Evolutionary conservation across 129 eudicot genomes (phyloP).

Genomic region (Tagetes erecta): DNA sequence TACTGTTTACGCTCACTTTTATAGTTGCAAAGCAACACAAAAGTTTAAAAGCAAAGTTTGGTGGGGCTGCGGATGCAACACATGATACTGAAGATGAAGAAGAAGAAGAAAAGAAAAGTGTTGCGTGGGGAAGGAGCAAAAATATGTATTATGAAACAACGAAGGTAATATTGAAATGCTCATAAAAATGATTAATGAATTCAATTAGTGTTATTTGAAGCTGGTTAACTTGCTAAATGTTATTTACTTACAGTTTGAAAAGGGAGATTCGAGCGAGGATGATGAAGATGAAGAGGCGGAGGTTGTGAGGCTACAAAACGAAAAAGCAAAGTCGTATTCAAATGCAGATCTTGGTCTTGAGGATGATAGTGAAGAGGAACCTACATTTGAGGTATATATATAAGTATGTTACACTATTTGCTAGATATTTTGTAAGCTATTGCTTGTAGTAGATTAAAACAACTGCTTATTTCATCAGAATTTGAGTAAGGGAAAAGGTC

Average conservation of each 20-base stretch:
- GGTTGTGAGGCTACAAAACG: conserved; percentile 63
- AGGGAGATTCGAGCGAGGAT: conserved; percentile 70
- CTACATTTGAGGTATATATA: conserved; percentile 65
- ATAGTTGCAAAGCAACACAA: conserved; percentile 65
- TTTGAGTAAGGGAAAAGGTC: conserved; percentile 49
- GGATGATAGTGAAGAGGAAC: conserved; percentile 67
- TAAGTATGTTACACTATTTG: neutral
- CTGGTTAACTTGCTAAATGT: conserved; percentile 5
- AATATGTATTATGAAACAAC: conserved; percentile 41
- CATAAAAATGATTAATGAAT: conserved; percentile 8
- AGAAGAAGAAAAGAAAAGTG: conserved; percentile 53
- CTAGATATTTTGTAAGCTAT: neutral
- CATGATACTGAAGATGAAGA: conserved; percentile 68
- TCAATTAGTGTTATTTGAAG: conserved; percentile 6
- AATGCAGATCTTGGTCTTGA: conserved; percentile 72
- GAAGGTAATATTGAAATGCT: neutral
- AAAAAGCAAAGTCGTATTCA: conserved; percentile 47
- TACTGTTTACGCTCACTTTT: neutral
- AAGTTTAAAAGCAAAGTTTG: conserved; percentile 55
- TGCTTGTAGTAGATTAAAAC: neutral
- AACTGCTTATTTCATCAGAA: conserved; percentile 40
- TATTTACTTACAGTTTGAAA: neutral
- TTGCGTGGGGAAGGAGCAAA: conserved; percentile 58
- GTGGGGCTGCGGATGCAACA: conserved; percentile 69
- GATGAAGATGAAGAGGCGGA: conserved; percentile 81